These are phyloP conservation scores for Globisporangium polare DNA, from an alignment of 352 stramenopile genomes.

Conservation along the genomic window DNA sequence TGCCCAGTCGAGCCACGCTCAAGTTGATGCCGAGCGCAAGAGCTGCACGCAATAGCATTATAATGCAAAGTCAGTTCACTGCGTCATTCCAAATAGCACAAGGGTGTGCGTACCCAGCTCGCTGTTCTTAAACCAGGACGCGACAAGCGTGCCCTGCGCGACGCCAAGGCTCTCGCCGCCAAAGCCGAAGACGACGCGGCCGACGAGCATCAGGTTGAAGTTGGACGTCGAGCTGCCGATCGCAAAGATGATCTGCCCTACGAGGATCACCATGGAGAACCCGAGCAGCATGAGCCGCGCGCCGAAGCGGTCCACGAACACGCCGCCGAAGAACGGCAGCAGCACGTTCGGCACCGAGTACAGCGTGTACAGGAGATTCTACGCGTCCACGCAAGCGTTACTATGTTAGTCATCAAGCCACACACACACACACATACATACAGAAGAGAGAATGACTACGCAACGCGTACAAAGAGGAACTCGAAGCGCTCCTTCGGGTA, in stretches of 20 bases:
- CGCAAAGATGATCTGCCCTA: slow-evolving; percentile 87
- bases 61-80: background rate
- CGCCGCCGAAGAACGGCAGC: slow-evolving; percentile 91
- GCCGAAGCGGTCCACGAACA: slow-evolving; percentile 88
- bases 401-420: background rate
- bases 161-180: slow-evolving; percentile 91
- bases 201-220: slow-evolving; percentile 81
- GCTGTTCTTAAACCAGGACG: slow-evolving; percentile 92
- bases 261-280: slow-evolving; percentile 81
- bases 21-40: slow-evolving; percentile 91
- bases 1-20: slow-evolving; percentile 87
- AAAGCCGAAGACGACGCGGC: slow-evolving; percentile 90
- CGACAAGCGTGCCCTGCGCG: slow-evolving; percentile 86
- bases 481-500: slow-evolving; percentile 74
- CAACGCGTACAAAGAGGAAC: slow-evolving; percentile 66
- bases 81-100: background rate
- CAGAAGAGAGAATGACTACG: background rate
- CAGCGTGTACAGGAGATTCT: slow-evolving; percentile 93
- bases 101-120: slow-evolving; percentile 56
- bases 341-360: slow-evolving; percentile 93
- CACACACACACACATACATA: background rate
- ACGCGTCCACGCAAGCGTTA: slow-evolving; percentile 8
- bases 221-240: slow-evolving; percentile 74
- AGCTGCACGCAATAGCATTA: no score
- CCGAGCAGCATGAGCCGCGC: slow-evolving; percentile 78